Conservation (phyloP, 2,329 filamentous ascomycete species). For the Fusarium dlaminii region DNA sequence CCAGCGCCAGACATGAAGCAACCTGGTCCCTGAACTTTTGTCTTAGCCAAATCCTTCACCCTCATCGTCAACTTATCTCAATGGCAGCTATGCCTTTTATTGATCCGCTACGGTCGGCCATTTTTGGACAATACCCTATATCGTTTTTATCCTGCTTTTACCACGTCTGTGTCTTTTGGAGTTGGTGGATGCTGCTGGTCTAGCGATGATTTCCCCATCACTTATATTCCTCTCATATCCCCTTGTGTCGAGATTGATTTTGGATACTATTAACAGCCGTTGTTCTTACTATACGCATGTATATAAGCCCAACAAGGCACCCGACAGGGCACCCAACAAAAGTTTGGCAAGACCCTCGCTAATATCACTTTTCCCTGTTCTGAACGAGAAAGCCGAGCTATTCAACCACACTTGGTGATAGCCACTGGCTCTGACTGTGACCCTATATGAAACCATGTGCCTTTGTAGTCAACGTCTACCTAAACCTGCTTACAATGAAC, state of each 20-base stretch:
- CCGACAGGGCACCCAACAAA: not conserved
- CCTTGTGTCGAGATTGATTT: slow-evolving; percentile 5
- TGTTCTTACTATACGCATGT: slow-evolving; percentile 1
- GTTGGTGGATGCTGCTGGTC: slow-evolving; percentile 27
- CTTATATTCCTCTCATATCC: slow-evolving; percentile 6
- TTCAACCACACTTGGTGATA: not conserved
- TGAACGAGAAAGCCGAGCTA: not conserved
- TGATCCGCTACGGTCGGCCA: slow-evolving; percentile 13
- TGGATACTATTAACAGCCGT: not conserved
- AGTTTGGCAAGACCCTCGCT: not conserved
- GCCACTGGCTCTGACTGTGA: not conserved
- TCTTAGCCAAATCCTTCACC: not conserved
- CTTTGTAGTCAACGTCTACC: slow-evolving; percentile 43
- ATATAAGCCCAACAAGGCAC: not conserved
- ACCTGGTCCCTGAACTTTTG: not conserved
- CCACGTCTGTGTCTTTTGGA: slow-evolving; percentile 9
- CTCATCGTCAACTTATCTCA: not conserved
- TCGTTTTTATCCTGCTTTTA: slow-evolving; percentile 14
- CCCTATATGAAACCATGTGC: slow-evolving; percentile 28
- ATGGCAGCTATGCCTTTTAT: not conserved
- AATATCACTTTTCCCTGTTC: slow-evolving; percentile 3
- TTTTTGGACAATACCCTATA: slow-evolving; percentile 44
- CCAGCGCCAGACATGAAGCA: too few species aligned
- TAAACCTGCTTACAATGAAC: slow-evolving; percentile 44
- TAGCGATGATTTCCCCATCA: slow-evolving; percentile 28